phyloP scores from a whole-genome alignment of 164 flowering plant genomes.

The Stephania cephalantha region DNA sequence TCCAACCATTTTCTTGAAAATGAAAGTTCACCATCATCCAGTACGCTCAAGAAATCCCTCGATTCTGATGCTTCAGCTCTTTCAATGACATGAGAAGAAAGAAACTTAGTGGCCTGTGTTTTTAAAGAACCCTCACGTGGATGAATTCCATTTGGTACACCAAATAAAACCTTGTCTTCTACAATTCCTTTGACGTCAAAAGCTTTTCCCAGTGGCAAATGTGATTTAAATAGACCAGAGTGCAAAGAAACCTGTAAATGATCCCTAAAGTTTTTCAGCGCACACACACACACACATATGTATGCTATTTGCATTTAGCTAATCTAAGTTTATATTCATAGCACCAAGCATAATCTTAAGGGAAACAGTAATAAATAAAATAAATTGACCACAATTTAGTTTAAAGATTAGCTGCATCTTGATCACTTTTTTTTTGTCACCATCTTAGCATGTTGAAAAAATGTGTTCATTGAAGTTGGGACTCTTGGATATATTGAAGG shows the following conservation, averaged over 20 bases:
- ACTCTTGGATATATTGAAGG: too few species aligned
- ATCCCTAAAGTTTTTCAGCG: slow-evolving; percentile 6
- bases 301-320: neutral
- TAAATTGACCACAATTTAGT: too few species aligned
- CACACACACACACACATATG: neutral
- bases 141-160: slow-evolving; percentile 26
- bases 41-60: slow-evolving; percentile 17
- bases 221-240: slow-evolving; percentile 28
- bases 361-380: neutral
- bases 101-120: slow-evolving; percentile 32
- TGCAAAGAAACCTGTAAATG: slow-evolving; percentile 39
- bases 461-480: too few species aligned
- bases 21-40: slow-evolving; percentile 16
- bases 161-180: slow-evolving; percentile 26
- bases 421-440: neutral
- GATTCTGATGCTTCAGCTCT: slow-evolving; percentile 21
- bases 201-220: slow-evolving; percentile 27
- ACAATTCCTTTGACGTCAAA: slow-evolving; percentile 23
- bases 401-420: neutral
- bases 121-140: slow-evolving; percentile 27
- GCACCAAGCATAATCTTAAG: too few species aligned
- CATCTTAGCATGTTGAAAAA: neutral
- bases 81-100: slow-evolving; percentile 23
- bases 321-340: neutral
- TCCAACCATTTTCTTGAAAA: slow-evolving; percentile 25